Evolutionary conservation across 2,329 filamentous ascomycete species (phyloP).

Genomic region (Ophiostoma novo-ulmi): DNA sequence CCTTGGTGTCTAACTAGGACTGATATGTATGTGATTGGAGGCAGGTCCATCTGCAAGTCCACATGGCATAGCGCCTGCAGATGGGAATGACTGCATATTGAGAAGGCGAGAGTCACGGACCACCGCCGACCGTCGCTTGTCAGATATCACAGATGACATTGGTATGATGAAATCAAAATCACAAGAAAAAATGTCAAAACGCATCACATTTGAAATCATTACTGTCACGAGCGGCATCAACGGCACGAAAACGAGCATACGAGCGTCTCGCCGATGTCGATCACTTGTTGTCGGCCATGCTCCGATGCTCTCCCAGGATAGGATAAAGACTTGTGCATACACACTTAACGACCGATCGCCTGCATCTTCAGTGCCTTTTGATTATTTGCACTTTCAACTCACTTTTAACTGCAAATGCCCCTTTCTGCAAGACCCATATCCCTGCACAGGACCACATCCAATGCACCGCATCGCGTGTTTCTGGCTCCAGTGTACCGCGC

Average conservation of each 20-base stretch:
- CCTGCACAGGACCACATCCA: constrained; percentile 6
- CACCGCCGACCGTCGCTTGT: neutral
- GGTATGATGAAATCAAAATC: too few relatives aligned
- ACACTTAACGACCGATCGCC: neutral
- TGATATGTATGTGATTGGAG: too few relatives aligned
- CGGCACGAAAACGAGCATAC: neutral
- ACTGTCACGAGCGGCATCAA: neutral
- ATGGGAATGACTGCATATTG: neutral
- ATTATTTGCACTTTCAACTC: neutral
- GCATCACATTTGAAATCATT: neutral
- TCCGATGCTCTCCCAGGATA: neutral
- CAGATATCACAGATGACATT: neutral
- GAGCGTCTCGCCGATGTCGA: neutral
- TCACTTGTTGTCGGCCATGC: neutral
- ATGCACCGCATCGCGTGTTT: constrained; percentile 11
- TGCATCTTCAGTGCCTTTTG: neutral
- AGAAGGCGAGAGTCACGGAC: neutral
- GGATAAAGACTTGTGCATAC: neutral
- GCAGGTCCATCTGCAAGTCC: neutral
- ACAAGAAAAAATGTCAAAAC: neutral
- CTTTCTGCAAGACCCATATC: neutral
- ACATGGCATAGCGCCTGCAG: neutral
- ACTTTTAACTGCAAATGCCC: neutral
- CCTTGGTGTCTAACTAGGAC: too few relatives aligned
- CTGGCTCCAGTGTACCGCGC: constrained; percentile 10